Base-by-base conservation (phyloP, 2,329 filamentous ascomycete genomes). In the Simplicillium aogashimaense region DNA sequence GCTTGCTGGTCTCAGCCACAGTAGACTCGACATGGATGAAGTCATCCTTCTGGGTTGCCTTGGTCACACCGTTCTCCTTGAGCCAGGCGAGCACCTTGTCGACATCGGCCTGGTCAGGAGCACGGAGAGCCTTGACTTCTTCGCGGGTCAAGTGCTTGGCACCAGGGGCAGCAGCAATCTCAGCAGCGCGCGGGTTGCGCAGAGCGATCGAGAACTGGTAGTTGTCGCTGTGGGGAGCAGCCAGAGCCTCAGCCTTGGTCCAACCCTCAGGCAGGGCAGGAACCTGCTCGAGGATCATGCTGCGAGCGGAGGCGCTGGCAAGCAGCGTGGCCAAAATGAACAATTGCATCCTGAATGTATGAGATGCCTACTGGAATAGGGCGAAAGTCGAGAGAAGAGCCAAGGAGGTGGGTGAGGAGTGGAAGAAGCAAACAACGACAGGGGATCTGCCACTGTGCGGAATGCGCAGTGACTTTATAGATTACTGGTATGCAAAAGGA, bases 81-180 rank as follows among this genome's bases (percentile, higher is more conserved):
- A 66, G 53, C 64, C 63, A 66, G 11, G 43, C 42, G 3, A 53
- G 36, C 2, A 66, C 58, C 1, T 44, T 41, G n/a, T 50, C 39
- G 18, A 54, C 37, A 15, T 32, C 18, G 2, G 34, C 29, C 30
- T 16, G 30, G 11, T 35, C 35, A 4, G 42, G 38, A 3, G 37
- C 30, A 14, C 38, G 41, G n/a, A 43, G 16, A 10, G 29, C 31
- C 25, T 31, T 30, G 25, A 43, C 35, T 11, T 43, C 30, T 7
- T 40, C 35, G 13, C 35, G 35, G 6, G 37, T 37, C 12, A 43
- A 17, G 28, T 38, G 42, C 16, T 25, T 15, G 18, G 34, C 30
- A 7, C 25, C 30, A 11, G 32, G 8, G 29, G 38, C 30, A 6
- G 42, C 20, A n/a, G 37, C 6, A 7, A 43, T 29, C 12, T 17